Conservation (phyloP, 2,329 filamentous ascomycete species). For the Biscogniauxia sp. region DNA sequence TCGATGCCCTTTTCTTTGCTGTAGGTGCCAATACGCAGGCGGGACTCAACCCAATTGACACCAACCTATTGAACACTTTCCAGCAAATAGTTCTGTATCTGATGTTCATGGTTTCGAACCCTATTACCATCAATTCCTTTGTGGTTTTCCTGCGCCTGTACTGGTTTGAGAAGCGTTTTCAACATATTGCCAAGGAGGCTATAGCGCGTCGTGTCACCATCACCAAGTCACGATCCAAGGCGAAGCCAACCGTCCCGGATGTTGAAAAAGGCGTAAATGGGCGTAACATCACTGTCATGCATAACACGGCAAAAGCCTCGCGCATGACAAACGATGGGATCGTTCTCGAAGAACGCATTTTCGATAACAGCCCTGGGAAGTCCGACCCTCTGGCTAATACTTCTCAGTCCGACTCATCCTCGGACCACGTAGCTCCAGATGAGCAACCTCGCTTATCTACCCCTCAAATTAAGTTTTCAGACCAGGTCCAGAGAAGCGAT, state of each 20-base stretch:
- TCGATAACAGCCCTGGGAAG: conserved; percentile 26
- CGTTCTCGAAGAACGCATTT: conserved; percentile 42
- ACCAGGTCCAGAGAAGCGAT: conserved; percentile 61
- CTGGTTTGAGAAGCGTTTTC: conserved; percentile 97
- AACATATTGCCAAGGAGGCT: conserved; percentile 75
- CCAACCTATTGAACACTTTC: conserved; percentile 67
- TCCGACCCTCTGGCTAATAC: conserved; percentile 19
- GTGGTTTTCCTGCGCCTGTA: conserved; percentile 92
- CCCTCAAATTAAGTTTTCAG: conserved; percentile 65
- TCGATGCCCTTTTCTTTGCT: conserved; percentile 88
- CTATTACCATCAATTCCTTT: conserved; percentile 78
- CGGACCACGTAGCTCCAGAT: conserved; percentile 11
- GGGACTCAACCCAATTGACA: conserved; percentile 77
- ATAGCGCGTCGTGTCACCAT: conserved; percentile 62
- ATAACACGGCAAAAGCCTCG: conserved; percentile 50
- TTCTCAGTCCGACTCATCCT: conserved; percentile 17
- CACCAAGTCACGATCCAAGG: conserved; percentile 58
- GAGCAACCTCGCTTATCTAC: conserved; percentile 12
- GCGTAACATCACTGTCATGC: conserved; percentile 64
- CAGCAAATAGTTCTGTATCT: conserved; percentile 73
- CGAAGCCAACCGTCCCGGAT: conserved; percentile 43
- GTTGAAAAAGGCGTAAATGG: conserved; percentile 64
- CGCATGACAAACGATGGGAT: conserved; percentile 62
- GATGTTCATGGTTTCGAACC: conserved; percentile 71
- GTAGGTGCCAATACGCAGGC: conserved; percentile 86